Evolutionary conservation across 1,284 basidiomycete species (phyloP).

Genomic region (Cryptococcus sp.): DNA sequence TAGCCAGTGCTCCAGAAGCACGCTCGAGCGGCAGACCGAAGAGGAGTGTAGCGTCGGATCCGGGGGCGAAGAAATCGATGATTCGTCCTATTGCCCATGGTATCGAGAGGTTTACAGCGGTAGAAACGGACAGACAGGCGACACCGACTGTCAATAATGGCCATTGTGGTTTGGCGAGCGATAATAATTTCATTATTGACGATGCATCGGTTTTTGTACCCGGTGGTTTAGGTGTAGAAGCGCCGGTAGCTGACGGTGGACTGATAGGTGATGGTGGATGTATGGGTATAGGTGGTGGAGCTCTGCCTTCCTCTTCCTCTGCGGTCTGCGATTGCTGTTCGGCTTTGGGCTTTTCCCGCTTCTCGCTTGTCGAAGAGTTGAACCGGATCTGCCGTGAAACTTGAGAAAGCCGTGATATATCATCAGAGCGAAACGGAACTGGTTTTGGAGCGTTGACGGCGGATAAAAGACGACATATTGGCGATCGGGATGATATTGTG

Average conservation of each 20-base stretch:
- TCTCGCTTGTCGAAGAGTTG: constrained; percentile 7
- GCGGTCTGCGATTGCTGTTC: background rate
- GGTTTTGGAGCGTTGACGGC: no score
- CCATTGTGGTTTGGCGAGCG: constrained; percentile 50
- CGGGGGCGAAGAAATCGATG: constrained; percentile 51
- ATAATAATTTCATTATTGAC: constrained; percentile 42
- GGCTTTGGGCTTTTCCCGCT: background rate
- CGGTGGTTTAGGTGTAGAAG: background rate
- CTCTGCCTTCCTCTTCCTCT: constrained; percentile 1
- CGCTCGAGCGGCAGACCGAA: constrained; percentile 49
- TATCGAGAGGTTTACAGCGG: constrained; percentile 44
- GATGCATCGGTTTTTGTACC: constrained; percentile 38
- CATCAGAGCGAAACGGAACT: no score
- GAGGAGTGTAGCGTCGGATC: constrained; percentile 41
- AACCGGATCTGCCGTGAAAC: constrained; percentile 2
- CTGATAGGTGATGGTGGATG: constrained; percentile 19
- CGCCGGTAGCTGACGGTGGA: constrained; percentile 14
- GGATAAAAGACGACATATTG: no score
- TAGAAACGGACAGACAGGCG: constrained; percentile 40
- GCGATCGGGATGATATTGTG: no score
- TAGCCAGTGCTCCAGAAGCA: constrained; percentile 37
- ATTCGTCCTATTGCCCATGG: constrained; percentile 51
- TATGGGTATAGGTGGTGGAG: constrained; percentile 20
- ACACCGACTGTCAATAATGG: constrained; percentile 42
- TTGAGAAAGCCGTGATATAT: background rate